phyloP scores from a whole-genome alignment of 1,284 basidiomycete genomes.

The Cryptococcus sp. region DNA sequence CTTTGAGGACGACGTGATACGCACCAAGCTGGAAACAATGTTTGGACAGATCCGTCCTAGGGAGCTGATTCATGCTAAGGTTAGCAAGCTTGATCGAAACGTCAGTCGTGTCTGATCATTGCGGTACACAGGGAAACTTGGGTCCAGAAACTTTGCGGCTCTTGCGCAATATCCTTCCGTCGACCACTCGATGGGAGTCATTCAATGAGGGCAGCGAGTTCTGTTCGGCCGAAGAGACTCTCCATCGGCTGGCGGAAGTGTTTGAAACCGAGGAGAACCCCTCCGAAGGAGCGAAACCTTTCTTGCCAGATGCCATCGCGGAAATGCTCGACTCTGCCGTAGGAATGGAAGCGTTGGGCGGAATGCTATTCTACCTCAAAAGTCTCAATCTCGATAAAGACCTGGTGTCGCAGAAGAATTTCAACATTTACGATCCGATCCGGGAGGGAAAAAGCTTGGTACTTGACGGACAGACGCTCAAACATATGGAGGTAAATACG shows the following conservation, averaged over 20 bases:
- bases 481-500: slow-evolving; percentile 76
- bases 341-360: slow-evolving; percentile 80
- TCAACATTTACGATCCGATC: slow-evolving; percentile 95
- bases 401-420: slow-evolving; percentile 88
- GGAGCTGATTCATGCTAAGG: slow-evolving; percentile 91
- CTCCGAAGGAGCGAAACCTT: slow-evolving; percentile 54
- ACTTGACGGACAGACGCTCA: slow-evolving; percentile 89
- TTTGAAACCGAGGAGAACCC: slow-evolving; percentile 60
- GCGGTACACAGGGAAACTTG: slow-evolving; percentile 67
- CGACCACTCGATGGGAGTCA: slow-evolving; percentile 81
- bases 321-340: slow-evolving; percentile 66
- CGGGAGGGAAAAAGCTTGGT: slow-evolving; percentile 77
- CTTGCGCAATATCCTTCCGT: slow-evolving; percentile 74
- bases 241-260: slow-evolving; percentile 68
- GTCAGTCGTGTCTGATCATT: slow-evolving; percentile 31
- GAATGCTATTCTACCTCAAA: slow-evolving; percentile 88
- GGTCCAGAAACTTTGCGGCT: slow-evolving; percentile 77
- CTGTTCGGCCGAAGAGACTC: slow-evolving; percentile 69
- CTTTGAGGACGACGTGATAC: slow-evolving; percentile 89
- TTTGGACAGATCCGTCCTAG: slow-evolving; percentile 91
- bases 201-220: slow-evolving; percentile 78
- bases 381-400: slow-evolving; percentile 93
- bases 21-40: slow-evolving; percentile 90
- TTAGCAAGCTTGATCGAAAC: slow-evolving; percentile 39
- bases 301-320: slow-evolving; percentile 73